phyloP scores from a whole-genome alignment of 202 grass and related monocot genomes.

The Elaeis oleifera region DNA sequence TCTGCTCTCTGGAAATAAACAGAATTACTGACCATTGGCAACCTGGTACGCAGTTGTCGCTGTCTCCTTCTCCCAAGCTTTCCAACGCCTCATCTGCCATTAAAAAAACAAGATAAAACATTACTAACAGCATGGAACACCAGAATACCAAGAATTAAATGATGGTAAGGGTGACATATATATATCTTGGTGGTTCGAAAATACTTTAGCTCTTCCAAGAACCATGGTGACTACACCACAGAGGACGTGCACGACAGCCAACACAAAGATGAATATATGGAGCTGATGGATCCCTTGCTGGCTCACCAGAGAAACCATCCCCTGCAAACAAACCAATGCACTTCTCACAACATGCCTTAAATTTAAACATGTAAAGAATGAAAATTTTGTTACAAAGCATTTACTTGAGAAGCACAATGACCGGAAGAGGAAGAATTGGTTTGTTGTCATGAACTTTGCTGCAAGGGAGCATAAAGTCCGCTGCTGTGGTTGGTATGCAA shows the following conservation, averaged over 20 bases:
- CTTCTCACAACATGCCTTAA: background rate
- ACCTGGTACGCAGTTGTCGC: slow-evolving; percentile 5
- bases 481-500: slow-evolving; percentile 4
- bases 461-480: slow-evolving; percentile 8
- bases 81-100: slow-evolving; percentile 10
- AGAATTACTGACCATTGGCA: slow-evolving; percentile 5
- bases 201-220: slow-evolving; percentile 12
- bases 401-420: slow-evolving; percentile 1
- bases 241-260: slow-evolving; percentile 11
- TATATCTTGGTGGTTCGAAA: background rate
- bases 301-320: slow-evolving; percentile 8
- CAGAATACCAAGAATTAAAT: too few species aligned
- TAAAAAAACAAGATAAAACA: background rate
- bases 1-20: too few species aligned
- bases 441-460: background rate
- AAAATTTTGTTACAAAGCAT: background rate
- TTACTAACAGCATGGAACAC: too few species aligned
- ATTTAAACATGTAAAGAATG: background rate
- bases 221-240: slow-evolving; percentile 10
- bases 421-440: background rate
- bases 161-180: too few species aligned
- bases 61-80: slow-evolving; percentile 17
- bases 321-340: background rate
- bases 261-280: slow-evolving; percentile 18
- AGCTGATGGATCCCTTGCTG: slow-evolving; percentile 13